Evolutionary conservation across 202 grass and related monocot species (phyloP), one percentile per base, ranked within the genome.

Genomic region (Musa balbisiana): DNA sequence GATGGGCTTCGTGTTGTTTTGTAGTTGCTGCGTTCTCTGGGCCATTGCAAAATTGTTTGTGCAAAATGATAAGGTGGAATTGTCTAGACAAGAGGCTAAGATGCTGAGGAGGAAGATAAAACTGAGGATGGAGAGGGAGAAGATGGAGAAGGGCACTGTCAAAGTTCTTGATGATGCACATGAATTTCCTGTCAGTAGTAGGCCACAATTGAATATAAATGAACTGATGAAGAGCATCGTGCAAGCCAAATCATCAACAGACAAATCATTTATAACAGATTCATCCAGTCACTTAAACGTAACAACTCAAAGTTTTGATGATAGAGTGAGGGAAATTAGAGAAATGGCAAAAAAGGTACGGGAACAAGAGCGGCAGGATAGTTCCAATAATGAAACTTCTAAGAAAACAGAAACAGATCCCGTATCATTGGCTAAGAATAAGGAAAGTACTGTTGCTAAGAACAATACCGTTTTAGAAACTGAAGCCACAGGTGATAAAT

Each of bases 31-130:
- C n/a, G 2, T 90, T 58, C 49, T 86, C 29, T 73, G 76, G 82
- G 78, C 72, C 14, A 13, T 58, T 69, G 69, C 21, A 27, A 81
- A 85, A 20, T 77, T 77, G 62, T 78, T 78, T 59, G 49, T 53
- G 55, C 73, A 74, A 67, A 85, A 78, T 73, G 62, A 76, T 12
- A 71, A 83, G 58, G 66, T 76, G 24, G 73, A 63, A 66, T 15
- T 76, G 51, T 69, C 73, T 19, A 63, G 64, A 33, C 54, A 83
- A 83, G 81, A 83, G 68, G 73, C 75, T 43, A 74, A 83, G 55
- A 83, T 83, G 81, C 73, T 83, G 62, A 83, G 58, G 65, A 83
- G 81, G 71, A 83, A 83, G 81, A 72, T 77, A 62, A 72, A 62
- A 56, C 49, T 49, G 3, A 69, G 72, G 49, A 72, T 71, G 65